A percentile compares a stretch with the other conserved stretches of the same genome.
These are phyloP conservation scores for Silene noctiflora DNA, from an alignment of 179 eudicot species.

Conservation along the genomic window DNA sequence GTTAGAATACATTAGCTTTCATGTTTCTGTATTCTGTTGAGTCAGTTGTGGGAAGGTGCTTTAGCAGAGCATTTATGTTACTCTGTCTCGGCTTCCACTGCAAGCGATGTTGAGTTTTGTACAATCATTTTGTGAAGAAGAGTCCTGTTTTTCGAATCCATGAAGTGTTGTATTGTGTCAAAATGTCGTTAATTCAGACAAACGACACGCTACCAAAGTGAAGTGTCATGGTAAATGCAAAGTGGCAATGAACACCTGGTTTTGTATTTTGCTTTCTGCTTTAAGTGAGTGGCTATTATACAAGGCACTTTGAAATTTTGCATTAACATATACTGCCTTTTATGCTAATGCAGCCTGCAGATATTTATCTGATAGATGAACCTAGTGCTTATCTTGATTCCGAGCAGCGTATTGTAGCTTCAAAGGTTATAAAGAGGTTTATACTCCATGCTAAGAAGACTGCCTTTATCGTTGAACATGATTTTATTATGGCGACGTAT, in stretches of 20 bases:
- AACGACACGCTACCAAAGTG: background rate
- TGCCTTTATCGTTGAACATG: constrained; percentile 96
- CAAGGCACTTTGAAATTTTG: background rate
- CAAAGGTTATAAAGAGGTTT: constrained; percentile 94
- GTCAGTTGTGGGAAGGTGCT: background rate
- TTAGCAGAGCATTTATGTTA: no score
- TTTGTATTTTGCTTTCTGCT: background rate
- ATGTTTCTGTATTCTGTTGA: background rate
- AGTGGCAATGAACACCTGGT: background rate
- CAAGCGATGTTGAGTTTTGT: background rate
- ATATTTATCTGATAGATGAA: constrained; percentile 90
- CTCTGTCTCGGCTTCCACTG: background rate
- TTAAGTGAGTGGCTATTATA: background rate
- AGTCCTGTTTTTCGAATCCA: background rate
- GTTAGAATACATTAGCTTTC: background rate
- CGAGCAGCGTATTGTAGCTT: constrained; percentile 97
- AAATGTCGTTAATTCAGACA: background rate
- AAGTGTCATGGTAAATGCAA: background rate
- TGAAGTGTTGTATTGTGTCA: background rate
- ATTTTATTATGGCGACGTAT: constrained; percentile 97
- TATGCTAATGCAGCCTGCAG: constrained; percentile 70
- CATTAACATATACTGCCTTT: constrained; percentile 7
- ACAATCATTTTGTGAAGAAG: background rate
- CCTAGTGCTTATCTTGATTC: constrained; percentile 99
- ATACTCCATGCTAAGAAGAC: constrained; percentile 96